Percentiles rank a stretch among this genome's conserved stretches.
Evolutionary conservation across 192 early-diverging fungal genomes (phyloP).

Genomic region (Diversispora eburnea): DNA sequence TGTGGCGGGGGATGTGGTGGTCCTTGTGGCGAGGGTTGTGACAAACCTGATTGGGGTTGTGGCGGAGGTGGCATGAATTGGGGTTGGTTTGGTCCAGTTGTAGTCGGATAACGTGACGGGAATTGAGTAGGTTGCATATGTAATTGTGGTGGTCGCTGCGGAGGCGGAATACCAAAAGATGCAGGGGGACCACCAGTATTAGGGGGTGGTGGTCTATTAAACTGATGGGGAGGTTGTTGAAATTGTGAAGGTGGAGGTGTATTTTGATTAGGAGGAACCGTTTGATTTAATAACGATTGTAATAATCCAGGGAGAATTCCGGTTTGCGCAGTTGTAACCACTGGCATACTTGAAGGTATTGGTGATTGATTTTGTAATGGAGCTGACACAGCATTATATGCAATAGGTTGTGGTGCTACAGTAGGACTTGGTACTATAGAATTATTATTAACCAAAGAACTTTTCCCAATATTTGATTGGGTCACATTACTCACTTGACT

Average conservation of each 20-base stretch:
- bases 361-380: not conserved
- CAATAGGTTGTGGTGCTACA: not conserved
- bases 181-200: not conserved
- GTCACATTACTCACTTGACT: not conserved
- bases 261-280: not conserved
- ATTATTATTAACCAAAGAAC: not conserved
- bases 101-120: not conserved
- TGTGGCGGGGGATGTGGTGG: not conserved
- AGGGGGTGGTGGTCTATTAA: not conserved
- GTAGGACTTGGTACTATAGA: not conserved
- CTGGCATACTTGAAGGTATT: not conserved
- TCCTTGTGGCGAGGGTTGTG: not conserved
- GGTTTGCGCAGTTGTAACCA: not conserved
- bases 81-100: not conserved
- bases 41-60: not conserved
- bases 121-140: conserved; percentile 1
- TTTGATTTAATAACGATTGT: not conserved
- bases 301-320: not conserved
- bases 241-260: not conserved
- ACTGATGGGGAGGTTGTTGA: not conserved
- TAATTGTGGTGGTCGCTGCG: not conserved
- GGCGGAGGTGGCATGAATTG: not conserved
- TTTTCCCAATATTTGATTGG: conserved; percentile 4
- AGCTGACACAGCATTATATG: not conserved
- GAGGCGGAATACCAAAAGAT: not conserved